Evolutionary conservation across 2,329 filamentous ascomycete genomes (phyloP).

Genomic region (Neoarthrinium moseri): DNA sequence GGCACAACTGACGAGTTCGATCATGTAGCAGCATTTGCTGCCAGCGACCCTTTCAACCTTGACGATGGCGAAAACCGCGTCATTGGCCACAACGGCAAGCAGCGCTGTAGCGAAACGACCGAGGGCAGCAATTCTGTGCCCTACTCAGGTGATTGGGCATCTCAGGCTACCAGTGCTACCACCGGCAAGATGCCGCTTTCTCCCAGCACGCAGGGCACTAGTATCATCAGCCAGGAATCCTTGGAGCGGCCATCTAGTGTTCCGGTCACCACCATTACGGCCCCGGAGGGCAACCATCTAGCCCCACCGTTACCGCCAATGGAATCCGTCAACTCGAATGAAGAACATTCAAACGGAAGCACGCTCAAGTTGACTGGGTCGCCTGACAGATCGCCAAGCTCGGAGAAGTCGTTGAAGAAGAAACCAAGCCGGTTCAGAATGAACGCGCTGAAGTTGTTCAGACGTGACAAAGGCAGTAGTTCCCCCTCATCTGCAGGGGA

Average conservation of each 20-base stretch:
- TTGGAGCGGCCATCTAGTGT: constrained; percentile 47
- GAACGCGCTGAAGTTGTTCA: constrained; percentile 58
- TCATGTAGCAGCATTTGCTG: constrained; percentile 44
- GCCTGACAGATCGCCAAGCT: constrained; percentile 3
- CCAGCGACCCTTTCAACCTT: constrained; percentile 47
- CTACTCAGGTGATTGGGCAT: constrained; percentile 58
- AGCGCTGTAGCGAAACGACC: constrained; percentile 61
- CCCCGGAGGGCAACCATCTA: constrained; percentile 31
- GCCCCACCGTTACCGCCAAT: constrained; percentile 21
- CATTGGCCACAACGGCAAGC: constrained; percentile 39
- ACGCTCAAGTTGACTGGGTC: constrained; percentile 41
- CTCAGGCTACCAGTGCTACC: constrained; percentile 61
- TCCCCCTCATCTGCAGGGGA: constrained; percentile 23
- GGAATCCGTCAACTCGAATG: constrained; percentile 30
- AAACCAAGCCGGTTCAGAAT: constrained; percentile 63
- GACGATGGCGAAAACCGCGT: constrained; percentile 33
- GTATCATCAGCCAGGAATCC: constrained; percentile 61
- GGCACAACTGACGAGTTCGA: constrained; percentile 45
- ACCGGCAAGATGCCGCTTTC: constrained; percentile 64
- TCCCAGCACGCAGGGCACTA: constrained; percentile 65
- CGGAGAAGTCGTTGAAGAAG: constrained; percentile 51
- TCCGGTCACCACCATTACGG: constrained; percentile 38
- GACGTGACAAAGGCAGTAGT: constrained; percentile 47
- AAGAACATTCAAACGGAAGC: constrained; percentile 38
- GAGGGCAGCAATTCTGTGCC: constrained; percentile 57